Percentiles rank a stretch among this genome's conserved stretches.
These are phyloP conservation scores for Ceratocystis cacaofunesta DNA, from an alignment of 2,329 filamentous ascomycete genomes.

Conservation along the genomic window DNA sequence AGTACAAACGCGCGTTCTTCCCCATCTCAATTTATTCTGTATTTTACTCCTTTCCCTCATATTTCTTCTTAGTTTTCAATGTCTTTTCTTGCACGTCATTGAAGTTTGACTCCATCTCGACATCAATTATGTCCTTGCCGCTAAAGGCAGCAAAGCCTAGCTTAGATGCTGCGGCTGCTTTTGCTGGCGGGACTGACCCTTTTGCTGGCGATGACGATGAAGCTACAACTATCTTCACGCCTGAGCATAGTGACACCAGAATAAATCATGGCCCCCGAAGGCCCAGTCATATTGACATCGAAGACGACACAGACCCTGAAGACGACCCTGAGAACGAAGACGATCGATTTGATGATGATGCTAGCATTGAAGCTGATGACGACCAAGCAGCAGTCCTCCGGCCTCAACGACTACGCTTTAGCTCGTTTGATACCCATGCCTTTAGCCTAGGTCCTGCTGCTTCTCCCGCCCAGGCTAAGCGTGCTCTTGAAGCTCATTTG, in stretches of 20 bases:
- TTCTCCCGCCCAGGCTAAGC: conserved; percentile 75
- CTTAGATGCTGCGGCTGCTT: conserved; percentile 14
- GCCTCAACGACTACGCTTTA: conserved; percentile 51
- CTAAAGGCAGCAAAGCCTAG: conserved; percentile 12
- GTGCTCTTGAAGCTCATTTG: conserved; percentile 78
- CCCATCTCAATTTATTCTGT: background rate
- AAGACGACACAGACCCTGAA: background rate
- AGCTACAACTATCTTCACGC: conserved; percentile 1
- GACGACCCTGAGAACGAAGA: background rate
- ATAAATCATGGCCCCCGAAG: no score
- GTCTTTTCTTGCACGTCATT: background rate
- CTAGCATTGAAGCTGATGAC: conserved; percentile 9
- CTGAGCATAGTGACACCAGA: background rate
- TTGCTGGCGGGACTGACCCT: conserved; percentile 15
- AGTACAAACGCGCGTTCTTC: background rate
- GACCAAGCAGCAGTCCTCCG: background rate
- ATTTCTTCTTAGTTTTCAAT: background rate
- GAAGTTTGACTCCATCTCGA: background rate
- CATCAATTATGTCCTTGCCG: conserved; percentile 9
- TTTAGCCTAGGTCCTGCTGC: conserved; percentile 62
- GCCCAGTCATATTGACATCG: background rate
- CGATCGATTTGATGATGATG: conserved; percentile 12
- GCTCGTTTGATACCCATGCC: conserved; percentile 65
- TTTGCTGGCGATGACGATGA: background rate
- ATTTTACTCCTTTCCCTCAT: background rate